phyloP scores from a whole-genome alignment of 306 rosid genomes.

The Castanea sativa region DNA sequence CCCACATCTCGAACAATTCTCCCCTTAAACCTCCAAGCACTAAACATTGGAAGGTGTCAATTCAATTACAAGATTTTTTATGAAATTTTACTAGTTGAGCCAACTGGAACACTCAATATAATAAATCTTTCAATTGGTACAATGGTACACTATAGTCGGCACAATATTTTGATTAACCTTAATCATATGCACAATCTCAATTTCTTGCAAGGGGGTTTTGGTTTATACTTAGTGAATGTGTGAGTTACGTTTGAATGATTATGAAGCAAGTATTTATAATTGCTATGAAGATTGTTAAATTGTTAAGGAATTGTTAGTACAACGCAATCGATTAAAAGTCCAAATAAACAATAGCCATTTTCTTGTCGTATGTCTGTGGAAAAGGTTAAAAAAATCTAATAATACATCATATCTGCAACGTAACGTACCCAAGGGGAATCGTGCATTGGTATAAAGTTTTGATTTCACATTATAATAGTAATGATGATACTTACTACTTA shows the following conservation, averaged over 20 bases:
- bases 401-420: not conserved
- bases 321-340: not conserved
- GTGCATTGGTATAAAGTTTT: not conserved
- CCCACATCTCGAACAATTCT: too few relatives aligned
- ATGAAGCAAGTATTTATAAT: constrained; percentile 6
- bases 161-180: constrained; percentile 29
- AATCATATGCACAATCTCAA: constrained; percentile 29
- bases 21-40: too few relatives aligned
- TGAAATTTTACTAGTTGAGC: too few relatives aligned
- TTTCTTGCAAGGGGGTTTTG: constrained; percentile 45
- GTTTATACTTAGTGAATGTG: constrained; percentile 31
- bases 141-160: constrained; percentile 20
- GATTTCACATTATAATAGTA: not conserved
- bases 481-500: not conserved
- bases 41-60: not conserved
- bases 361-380: not conserved
- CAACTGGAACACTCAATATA: too few relatives aligned
- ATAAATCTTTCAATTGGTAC: constrained; percentile 17
- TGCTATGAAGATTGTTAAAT: too few relatives aligned
- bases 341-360: not conserved
- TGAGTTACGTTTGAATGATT: constrained; percentile 47
- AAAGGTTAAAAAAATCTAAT: not conserved
- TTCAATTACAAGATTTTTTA: too few relatives aligned
- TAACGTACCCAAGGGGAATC: not conserved
- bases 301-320: not conserved